Evolutionary conservation across 2,329 filamentous ascomycete genomes (phyloP).

Genomic region (Rutstroemia sp.): DNA sequence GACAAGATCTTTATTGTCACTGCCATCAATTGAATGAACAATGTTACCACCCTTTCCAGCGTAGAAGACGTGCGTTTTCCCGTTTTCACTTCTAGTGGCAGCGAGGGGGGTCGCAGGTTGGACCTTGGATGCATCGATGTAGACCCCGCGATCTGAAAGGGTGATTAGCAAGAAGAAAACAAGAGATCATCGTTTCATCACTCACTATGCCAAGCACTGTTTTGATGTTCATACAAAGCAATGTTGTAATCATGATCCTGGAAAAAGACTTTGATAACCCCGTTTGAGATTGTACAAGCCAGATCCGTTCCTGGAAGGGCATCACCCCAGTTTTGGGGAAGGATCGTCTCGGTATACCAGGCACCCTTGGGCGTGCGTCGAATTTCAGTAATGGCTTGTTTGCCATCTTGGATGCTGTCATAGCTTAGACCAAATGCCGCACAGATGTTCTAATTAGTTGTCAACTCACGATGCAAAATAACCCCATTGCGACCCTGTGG

Average conservation of each 20-base stretch:
- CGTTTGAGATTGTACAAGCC: not conserved
- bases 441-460: not conserved
- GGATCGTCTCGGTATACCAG: conserved; percentile 1
- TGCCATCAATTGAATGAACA: not conserved
- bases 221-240: not conserved
- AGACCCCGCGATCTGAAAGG: not conserved
- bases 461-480: conserved; percentile 2
- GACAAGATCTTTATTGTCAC: not conserved
- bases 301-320: not conserved
- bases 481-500: conserved; percentile 3
- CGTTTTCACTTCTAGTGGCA: not conserved
- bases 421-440: too few species aligned
- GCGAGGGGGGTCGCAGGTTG: conserved; percentile 3
- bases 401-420: not conserved
- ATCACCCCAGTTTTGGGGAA: not conserved
- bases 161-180: not conserved
- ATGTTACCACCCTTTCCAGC: not conserved
- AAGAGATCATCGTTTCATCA: not conserved
- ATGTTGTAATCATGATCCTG: conserved; percentile 6
- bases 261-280: not conserved
- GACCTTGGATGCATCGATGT: not conserved
- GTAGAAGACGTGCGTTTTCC: not conserved
- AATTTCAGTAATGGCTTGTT: not conserved
- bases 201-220: not conserved
- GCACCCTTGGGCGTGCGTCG: conserved; percentile 2